A percentile compares a stretch with the other conserved stretches of the same genome.
phyloP scores from a whole-genome alignment of 768 basidiomycete species.

The Boletus eberwhitei region DNA sequence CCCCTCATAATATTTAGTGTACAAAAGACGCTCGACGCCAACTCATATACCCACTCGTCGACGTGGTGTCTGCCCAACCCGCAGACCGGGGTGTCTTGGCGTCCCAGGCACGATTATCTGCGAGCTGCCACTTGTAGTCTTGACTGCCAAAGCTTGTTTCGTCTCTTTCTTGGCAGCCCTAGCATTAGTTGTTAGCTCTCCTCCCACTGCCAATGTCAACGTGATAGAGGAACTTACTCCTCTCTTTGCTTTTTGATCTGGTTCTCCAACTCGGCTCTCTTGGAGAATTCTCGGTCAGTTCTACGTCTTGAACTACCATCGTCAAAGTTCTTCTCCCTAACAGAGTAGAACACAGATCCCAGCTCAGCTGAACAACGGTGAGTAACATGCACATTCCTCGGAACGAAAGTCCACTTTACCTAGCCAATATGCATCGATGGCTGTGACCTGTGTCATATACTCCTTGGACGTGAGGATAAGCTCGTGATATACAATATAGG shows the following conservation, averaged over 20 bases:
- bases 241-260: conserved; percentile 85
- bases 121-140: conserved; percentile 51
- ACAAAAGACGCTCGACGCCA: conserved; percentile 2
- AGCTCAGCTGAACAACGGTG: conserved; percentile 64
- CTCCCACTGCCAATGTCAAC: neutral
- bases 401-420: conserved; percentile 45
- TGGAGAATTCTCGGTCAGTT: conserved; percentile 88
- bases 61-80: conserved; percentile 74
- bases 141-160: conserved; percentile 56
- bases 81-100: conserved; percentile 65
- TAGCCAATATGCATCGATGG: conserved; percentile 96
- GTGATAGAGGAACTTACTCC: conserved; percentile 39
- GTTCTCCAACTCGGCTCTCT: conserved; percentile 85
- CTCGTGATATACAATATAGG: conserved; percentile 97
- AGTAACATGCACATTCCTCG: neutral
- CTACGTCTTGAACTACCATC: conserved; percentile 73
- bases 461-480: conserved; percentile 92
- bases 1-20: neutral
- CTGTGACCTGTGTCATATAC: conserved; percentile 99
- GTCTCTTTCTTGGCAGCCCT: conserved; percentile 63
- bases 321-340: conserved; percentile 97
- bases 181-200: conserved; percentile 6
- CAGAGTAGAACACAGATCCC: conserved; percentile 95
- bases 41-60: conserved; percentile 63
- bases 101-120: conserved; percentile 80